Base-by-base conservation (phyloP, 345 rosid species). In the Jatropha curcas region DNA sequence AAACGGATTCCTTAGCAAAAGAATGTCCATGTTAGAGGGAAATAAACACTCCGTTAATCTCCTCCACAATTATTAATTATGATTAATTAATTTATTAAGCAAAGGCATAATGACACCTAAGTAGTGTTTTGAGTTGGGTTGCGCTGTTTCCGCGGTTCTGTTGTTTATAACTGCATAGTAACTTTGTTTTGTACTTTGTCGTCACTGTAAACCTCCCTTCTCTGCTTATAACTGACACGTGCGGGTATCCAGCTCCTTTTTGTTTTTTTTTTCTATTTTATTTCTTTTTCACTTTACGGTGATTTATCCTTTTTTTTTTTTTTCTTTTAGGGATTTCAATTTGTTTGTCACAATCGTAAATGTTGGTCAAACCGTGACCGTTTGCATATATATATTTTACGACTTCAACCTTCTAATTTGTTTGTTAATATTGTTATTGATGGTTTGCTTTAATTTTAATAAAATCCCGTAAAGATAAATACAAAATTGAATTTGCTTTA, bases 1-100 rank as follows among this genome's bases (percentile, higher is more conserved):
- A 88, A 83, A 51, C 79, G 75, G 90, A 86, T 88, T 78, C 83
- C 82, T 65, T 24, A 10, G 46, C 70, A 58, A 50, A 74, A 71
- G 87, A 86, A 88, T 88, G 89, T 84, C 85, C 72, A 65, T 64
- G 59, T 70, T 60, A 50, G 73, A 20, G 60, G 50, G 68, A 10
- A 71, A 37, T 1, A 37, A 20, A 34, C 3, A 53, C 74, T 35
- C 70, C 24, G 70, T 60, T 64, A 45, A 48, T 25, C 27, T 28
- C 71, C 65, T 17, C 51, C 56, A 66, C n/a, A 39, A 39, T 13
- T 35, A 19, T 8, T 22, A 50, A n/a, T 70, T 41, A 55, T 34
- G 20, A 22, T 37, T 72, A n/a, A 19, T 28, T 7, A 31, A 0
- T 34, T 58, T 39, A 70, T 4, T 16, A 16, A 4, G 50, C 3